A percentile compares a stretch with the other conserved stretches of the same genome.
These are phyloP conservation scores for Shiraia bambusicola DNA, from an alignment of 2,329 filamentous ascomycete species.

Conservation along the genomic window DNA sequence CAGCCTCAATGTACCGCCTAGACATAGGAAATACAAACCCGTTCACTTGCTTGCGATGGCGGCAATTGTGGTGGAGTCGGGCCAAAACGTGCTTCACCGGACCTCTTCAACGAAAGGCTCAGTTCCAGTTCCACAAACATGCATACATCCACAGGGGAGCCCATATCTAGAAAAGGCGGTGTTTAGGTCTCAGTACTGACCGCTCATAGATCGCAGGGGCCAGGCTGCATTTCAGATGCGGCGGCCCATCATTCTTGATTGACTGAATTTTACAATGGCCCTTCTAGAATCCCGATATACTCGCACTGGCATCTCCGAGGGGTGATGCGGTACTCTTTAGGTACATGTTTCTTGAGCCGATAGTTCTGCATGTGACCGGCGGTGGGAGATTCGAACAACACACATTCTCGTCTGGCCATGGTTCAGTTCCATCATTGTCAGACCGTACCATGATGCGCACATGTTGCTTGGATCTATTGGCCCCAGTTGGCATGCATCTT, in stretches of 20 bases:
- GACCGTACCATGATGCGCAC: conserved; percentile 2
- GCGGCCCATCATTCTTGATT: conserved; percentile 15
- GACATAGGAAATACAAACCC: conserved; percentile 11
- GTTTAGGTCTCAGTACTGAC: conserved; percentile 34
- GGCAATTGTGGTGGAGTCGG: conserved; percentile 11
- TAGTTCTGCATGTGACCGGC: conserved; percentile 27
- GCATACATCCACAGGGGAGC: conserved; percentile 8
- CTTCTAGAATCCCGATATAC: conserved; percentile 18
- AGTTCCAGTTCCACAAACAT: conserved; percentile 11
- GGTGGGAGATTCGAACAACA: conserved; percentile 35
- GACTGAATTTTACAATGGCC: conserved; percentile 5
- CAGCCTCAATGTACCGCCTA: too few species aligned
- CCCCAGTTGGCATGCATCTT: conserved; percentile 4
- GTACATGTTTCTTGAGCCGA: conserved; percentile 12
- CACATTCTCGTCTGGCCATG: conserved; percentile 22
- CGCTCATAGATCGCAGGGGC: conserved; percentile 22
- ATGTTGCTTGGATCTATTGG: conserved; percentile 6
- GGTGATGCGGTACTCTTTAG: conserved; percentile 12
- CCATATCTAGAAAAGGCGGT: conserved; percentile 19
- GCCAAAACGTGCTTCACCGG: conserved; percentile 23
- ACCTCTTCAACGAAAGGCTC: conserved; percentile 19
- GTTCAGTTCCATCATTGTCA: conserved; percentile 5
- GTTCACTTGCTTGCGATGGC: conserved; percentile 8
- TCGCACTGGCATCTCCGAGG: conserved; percentile 9
- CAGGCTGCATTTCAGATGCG: conserved; percentile 23